A percentile compares a stretch with the other conserved stretches of the same genome.
phyloP scores from a whole-genome alignment of 2,329 filamentous ascomycete genomes.

The Phialophora verrucosa region DNA sequence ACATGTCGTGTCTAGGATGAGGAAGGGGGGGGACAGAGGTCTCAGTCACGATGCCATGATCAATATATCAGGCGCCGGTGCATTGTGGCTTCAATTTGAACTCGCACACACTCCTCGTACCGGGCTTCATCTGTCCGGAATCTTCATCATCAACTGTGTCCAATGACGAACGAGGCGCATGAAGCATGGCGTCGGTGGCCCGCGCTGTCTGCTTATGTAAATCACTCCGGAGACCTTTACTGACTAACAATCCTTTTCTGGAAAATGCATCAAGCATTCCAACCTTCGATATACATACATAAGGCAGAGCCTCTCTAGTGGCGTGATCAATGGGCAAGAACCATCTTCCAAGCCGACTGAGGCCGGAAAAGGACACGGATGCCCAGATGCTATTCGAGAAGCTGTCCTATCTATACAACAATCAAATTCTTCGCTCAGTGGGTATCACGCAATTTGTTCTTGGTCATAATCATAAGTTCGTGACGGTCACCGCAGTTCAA shows the following conservation, averaged over 20 bases:
- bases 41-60: conserved; percentile 8
- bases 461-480: conserved; percentile 5
- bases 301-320: background rate
- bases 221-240: background rate
- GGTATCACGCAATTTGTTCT: conserved; percentile 6
- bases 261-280: background rate
- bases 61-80: background rate
- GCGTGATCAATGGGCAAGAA: background rate
- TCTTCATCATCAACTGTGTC: background rate
- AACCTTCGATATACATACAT: too few species aligned
- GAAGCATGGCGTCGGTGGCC: background rate
- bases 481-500: background rate
- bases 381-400: background rate
- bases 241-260: background rate
- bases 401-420: background rate
- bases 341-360: background rate
- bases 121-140: background rate
- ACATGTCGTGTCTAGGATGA: conserved; percentile 13
- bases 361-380: background rate
- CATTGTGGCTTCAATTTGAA: background rate
- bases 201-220: background rate
- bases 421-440: conserved; percentile 5
- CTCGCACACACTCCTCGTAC: background rate
- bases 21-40: background rate
- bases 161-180: background rate